phyloP scores from a whole-genome alignment of 1,284 basidiomycete species.

The Ganoderma multipileum region DNA sequence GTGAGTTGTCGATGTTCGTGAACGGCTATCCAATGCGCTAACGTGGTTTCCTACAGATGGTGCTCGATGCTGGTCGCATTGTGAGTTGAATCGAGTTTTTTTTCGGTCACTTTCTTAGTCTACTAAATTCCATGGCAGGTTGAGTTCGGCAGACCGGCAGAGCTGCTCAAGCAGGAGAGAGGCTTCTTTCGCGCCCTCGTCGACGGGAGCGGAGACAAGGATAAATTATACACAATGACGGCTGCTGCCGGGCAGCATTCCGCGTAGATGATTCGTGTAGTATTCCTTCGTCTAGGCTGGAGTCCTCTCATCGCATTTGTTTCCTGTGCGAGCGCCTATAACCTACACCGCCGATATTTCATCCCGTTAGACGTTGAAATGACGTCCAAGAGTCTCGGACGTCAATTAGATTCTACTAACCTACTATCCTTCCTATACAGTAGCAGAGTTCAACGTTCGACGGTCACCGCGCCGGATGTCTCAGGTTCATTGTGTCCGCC shows the following conservation, averaged over 20 bases:
- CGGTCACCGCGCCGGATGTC: not conserved
- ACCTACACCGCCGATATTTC: too few relatives aligned
- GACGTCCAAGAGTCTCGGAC: too few relatives aligned
- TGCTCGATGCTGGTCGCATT: slow-evolving; percentile 46
- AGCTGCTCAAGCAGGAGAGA: slow-evolving; percentile 58
- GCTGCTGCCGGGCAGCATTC: not conserved
- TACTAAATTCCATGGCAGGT: slow-evolving; percentile 42
- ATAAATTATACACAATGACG: slow-evolving; percentile 54
- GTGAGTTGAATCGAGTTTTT: slow-evolving; percentile 29
- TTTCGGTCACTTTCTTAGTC: not conserved
- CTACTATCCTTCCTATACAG: too few relatives aligned
- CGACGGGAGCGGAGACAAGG: slow-evolving; percentile 60
- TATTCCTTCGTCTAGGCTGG: too few relatives aligned
- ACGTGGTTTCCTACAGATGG: slow-evolving; percentile 39
- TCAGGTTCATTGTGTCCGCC: not conserved
- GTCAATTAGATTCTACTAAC: too few relatives aligned
- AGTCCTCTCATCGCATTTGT: too few relatives aligned
- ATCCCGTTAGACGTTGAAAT: too few relatives aligned
- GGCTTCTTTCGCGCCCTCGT: slow-evolving; percentile 65
- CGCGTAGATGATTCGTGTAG: too few relatives aligned
- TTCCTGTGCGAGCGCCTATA: too few relatives aligned
- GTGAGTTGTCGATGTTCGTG: slow-evolving; percentile 34
- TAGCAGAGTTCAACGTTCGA: too few relatives aligned
- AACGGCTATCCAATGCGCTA: slow-evolving; percentile 2
- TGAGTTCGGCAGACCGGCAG: slow-evolving; percentile 67